Evolutionary conservation across 2,329 filamentous ascomycete species (phyloP), one percentile per base, ranked within the genome.

Genomic region (Atkinsonella texensis): DNA sequence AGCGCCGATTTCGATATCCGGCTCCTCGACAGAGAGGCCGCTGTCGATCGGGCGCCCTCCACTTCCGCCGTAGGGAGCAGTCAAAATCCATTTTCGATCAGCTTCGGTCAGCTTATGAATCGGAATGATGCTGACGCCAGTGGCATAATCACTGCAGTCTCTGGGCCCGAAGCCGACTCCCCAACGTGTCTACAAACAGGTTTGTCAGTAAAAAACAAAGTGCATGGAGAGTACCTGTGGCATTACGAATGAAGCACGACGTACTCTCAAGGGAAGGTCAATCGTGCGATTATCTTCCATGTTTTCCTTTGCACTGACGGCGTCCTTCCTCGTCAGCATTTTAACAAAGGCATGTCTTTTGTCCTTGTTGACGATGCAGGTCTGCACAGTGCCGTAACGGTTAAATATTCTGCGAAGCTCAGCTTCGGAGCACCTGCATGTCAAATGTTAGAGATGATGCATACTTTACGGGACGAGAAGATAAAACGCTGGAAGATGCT

Each of bases 331-430:
- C 56, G 81, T 93, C 58, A 93, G 80, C 93, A 98, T 98, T 72
- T 98, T 98, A 62, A 98, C 91, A 66, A 98, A 98, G 6, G 93
- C 93, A 68, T 98, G 93, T 17, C 93, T 87, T 72, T 97, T 98
- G 63, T 98, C 93, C 62, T 89, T 86, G 71, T 98, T 97, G 58
- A 96, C 90, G 58, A 98, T 98, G 69, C 91, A 97, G 1, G 91
- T 96, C 68, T 98, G 93, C 4, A 98, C 93, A 50, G 83, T 75
- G 53, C 93, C 93, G 63, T 84, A 95, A 45, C 82, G 82, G 62
- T 74, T 76, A 67, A 98, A 98, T 44, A 95, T 82, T 48, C 72
- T 73, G 50, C 89, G 83, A 50, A 98, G 76, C 65, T 97, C 89
- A 53, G 77, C 74, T 68, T 98, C 91, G 7, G 86, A 83, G 53